Conservation (phyloP, 495 filamentous ascomycete species). For the Podospora fimiseda region DNA sequence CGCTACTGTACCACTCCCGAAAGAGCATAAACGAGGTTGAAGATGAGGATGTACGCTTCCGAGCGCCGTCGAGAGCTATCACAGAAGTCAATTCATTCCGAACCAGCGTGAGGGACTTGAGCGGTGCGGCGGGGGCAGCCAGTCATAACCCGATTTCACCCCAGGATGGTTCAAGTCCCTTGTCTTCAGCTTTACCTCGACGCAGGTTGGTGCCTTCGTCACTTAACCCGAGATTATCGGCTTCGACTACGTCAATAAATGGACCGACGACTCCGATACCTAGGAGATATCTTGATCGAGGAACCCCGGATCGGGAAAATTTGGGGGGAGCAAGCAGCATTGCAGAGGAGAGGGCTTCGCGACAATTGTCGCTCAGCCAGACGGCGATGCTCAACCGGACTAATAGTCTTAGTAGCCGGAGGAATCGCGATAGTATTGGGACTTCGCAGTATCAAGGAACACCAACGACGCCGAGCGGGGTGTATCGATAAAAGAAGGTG, state of each 20-base stretch:
- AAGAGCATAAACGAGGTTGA: constrained; percentile 36
- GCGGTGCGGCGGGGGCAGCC: constrained; percentile 8
- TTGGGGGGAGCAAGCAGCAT: constrained; percentile 16
- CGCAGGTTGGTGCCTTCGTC: constrained; percentile 34
- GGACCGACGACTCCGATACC: constrained; percentile 18
- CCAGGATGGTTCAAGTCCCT: constrained; percentile 21
- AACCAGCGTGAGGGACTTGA: constrained; percentile 27
- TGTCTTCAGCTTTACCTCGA: constrained; percentile 37
- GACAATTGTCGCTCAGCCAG: constrained; percentile 37
- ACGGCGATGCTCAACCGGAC: constrained; percentile 34
- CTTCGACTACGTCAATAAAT: constrained; percentile 18
- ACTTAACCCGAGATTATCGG: constrained; percentile 32
- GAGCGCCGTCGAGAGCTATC: constrained; percentile 49
- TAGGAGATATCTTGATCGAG: constrained; percentile 44
- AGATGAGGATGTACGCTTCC: constrained; percentile 43
- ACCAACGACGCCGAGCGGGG: too few relatives aligned
- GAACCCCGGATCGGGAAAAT: constrained; percentile 33
- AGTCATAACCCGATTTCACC: constrained; percentile 17
- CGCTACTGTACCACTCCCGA: constrained; percentile 32
- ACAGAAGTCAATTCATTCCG: constrained; percentile 47
- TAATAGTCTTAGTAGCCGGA: constrained; percentile 33
- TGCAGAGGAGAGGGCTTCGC: constrained; percentile 35
- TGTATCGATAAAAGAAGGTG: too few relatives aligned
- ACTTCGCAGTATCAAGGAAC: not conserved
- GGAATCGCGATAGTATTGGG: constrained; percentile 27